These are phyloP conservation scores for Russula sp. DNA, from an alignment of 768 basidiomycete species.

Conservation along the genomic window DNA sequence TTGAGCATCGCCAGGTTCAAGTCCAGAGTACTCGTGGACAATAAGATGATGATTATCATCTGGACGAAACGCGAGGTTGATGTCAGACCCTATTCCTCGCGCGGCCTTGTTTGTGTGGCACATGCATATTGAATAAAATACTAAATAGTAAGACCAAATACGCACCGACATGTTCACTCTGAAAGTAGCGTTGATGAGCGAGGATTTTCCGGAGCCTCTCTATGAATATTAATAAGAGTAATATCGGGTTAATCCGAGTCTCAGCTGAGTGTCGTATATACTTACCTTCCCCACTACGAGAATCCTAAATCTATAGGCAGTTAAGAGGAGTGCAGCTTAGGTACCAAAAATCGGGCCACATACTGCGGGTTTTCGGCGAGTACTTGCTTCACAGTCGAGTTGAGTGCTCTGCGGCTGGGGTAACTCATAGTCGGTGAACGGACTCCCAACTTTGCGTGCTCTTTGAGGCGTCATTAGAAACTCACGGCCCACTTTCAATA, in stretches of 20 bases:
- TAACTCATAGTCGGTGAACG: background rate
- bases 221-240: background rate
- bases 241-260: background rate
- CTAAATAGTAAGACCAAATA: background rate
- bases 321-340: background rate
- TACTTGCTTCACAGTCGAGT: background rate
- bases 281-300: conserved; percentile 14
- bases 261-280: background rate
- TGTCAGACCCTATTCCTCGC: background rate
- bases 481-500: background rate
- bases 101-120: background rate
- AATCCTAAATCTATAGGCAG: conserved; percentile 9
- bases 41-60: conserved; percentile 8
- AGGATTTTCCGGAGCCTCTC: conserved; percentile 17
- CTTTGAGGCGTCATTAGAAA: background rate
- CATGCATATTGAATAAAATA: background rate
- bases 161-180: conserved; percentile 11
- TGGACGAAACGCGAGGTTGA: conserved; percentile 3
- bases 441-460: background rate
- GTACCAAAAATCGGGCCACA: background rate
- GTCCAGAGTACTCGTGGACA: conserved; percentile 13
- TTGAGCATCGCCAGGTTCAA: background rate
- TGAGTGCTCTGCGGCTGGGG: conserved; percentile 1
- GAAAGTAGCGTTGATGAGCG: conserved; percentile 11
- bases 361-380: background rate